Base-by-base conservation (phyloP, 2,329 filamentous ascomycete genomes). In the Aspergillus thermomutatus region DNA sequence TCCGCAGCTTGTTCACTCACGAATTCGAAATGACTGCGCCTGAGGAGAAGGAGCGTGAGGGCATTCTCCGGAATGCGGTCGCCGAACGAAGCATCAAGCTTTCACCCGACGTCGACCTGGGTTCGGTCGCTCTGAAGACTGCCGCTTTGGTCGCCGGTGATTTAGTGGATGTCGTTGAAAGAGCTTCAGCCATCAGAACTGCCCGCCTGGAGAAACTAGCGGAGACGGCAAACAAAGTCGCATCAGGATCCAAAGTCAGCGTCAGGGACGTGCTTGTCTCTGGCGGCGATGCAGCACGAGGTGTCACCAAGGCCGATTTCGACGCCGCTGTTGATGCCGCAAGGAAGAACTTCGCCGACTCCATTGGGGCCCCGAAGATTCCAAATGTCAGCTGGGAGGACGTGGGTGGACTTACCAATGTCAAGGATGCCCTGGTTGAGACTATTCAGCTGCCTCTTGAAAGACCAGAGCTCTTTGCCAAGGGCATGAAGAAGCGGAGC, bases 401-500 rank as follows among this genome's bases (percentile, higher is more conserved):
- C 72, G 93, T 99, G 21, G 93, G 93, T 73, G 93, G 94, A 50
- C 82, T 97, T 31, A 87, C 89, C 28, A 92, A 96, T 66, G 92
- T 97, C 72, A 97, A 97, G 78, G 92, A 96, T 64, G 92, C 93
- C n/a, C 89, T 97, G 53, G 90, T 91, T 72, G 94, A 97, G 74
- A 97, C 94, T 0, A 97, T 97, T 53, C 93, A 97, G 72, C 81
- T 97, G 37, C 94, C 93, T 0, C 83, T 97, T 1, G 91, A 96
- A 60, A 83, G 92, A 9, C 93, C 93, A 0, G 94, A 97, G 72
- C 83, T 97, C 1, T 97, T 97, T 68, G 92, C 92, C 31, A 95
- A 93, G 79, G 94, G 93, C 50, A 94, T 97, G 89, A 97, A 97
- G 83, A 97, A 97, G 79, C 87, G 93, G 45, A 96, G 93, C 72